Conservation (phyloP, 2,329 filamentous ascomycete genomes). For the Tolypocladium tundrense region DNA sequence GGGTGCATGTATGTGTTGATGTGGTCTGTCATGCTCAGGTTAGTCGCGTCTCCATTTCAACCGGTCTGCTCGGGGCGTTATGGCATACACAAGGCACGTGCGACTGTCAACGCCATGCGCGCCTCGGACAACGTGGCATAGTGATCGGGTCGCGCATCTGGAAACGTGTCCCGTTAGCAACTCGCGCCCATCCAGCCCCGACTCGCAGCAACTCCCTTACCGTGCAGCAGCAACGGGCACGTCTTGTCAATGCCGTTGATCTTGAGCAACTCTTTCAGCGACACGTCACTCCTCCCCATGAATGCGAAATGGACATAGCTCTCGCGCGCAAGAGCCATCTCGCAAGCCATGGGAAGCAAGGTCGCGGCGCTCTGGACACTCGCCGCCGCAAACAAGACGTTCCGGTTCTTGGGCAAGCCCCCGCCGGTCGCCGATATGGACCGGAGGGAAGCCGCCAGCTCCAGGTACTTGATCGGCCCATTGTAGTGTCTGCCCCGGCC, state of each 20-base stretch:
- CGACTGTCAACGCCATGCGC: constrained; percentile 56
- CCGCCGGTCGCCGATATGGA: constrained; percentile 45
- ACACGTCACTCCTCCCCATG: constrained; percentile 62
- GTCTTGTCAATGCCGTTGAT: constrained; percentile 68
- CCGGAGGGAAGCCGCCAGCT: constrained; percentile 54
- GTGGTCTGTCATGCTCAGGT: constrained; percentile 31
- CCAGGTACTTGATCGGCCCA: constrained; percentile 59
- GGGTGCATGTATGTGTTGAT: constrained; percentile 67
- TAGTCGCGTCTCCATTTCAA: not conserved
- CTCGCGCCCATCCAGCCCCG: not conserved
- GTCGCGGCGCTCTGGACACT: constrained; percentile 62
- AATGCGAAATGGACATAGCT: constrained; percentile 77
- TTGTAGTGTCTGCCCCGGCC: constrained; percentile 39
- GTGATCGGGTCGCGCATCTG: constrained; percentile 70
- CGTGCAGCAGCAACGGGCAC: constrained; percentile 57
- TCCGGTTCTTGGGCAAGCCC: constrained; percentile 44
- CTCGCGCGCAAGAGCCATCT: constrained; percentile 61
- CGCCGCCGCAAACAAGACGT: constrained; percentile 70
- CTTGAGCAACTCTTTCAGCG: constrained; percentile 56
- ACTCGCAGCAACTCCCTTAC: constrained; percentile 18
- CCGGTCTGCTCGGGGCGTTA: not conserved
- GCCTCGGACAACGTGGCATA: constrained; percentile 56
- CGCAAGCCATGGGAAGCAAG: constrained; percentile 73
- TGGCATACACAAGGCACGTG: constrained; percentile 51
- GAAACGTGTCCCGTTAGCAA: constrained; percentile 6